Evolutionary conservation across 139 green algal genomes (phyloP).

Genomic region (Chlorella ohadii): DNA sequence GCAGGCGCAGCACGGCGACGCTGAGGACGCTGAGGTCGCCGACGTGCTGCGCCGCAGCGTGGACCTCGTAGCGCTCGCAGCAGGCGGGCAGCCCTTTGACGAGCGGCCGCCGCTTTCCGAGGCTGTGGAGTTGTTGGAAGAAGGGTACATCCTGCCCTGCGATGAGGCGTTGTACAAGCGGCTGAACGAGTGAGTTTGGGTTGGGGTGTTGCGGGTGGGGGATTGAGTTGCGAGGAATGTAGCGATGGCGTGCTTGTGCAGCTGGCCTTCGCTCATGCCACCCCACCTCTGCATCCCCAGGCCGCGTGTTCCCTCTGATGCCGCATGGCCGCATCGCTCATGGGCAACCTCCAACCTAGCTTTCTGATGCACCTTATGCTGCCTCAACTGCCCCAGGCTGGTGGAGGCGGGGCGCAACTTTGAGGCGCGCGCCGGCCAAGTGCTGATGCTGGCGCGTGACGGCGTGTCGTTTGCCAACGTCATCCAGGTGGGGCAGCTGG

Average conservation of each 20-base stretch:
- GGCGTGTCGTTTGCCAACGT: not conserved
- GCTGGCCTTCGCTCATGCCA: too few species aligned
- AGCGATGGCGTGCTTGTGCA: too few species aligned
- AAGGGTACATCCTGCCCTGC: constrained; percentile 49
- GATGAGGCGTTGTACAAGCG: constrained; percentile 25
- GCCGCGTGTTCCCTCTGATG: too few species aligned
- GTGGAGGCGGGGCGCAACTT: constrained; percentile 37
- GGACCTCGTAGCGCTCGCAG: not conserved
- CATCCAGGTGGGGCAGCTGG: constrained; percentile 5
- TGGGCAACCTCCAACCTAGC: not conserved
- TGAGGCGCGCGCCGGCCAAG: constrained; percentile 11
- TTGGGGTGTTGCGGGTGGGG: too few species aligned
- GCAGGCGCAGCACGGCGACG: not conserved
- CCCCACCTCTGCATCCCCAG: too few species aligned
- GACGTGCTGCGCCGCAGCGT: not conserved
- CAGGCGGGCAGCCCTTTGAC: not conserved
- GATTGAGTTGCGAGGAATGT: too few species aligned
- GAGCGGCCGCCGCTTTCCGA: constrained; percentile 20
- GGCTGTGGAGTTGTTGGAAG: constrained; percentile 34
- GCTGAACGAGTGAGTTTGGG: not conserved
- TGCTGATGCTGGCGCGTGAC: constrained; percentile 6
- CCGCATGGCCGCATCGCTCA: not conserved
- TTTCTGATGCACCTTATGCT: not conserved
- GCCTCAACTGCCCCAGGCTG: not conserved
- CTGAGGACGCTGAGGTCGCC: not conserved